These are phyloP conservation scores for Cercospora sojina DNA, from an alignment of 2,329 filamentous ascomycete genomes.

Conservation along the genomic window DNA sequence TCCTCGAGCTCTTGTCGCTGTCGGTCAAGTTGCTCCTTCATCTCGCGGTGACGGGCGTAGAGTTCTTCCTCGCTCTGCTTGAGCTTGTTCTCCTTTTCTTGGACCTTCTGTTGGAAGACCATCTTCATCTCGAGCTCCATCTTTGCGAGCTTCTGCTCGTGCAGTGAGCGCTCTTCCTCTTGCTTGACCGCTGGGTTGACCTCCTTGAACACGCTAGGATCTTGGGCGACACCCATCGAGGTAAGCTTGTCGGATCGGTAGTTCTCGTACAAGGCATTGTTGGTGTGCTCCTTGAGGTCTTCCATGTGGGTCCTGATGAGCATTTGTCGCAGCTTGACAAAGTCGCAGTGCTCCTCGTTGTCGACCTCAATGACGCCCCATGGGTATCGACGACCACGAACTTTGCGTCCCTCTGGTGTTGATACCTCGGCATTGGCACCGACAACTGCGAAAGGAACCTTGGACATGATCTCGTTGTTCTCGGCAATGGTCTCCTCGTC, in stretches of 20 bases:
- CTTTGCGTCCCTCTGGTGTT: conserved; percentile 87
- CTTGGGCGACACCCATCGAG: conserved; percentile 96
- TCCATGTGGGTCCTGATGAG: conserved; percentile 99
- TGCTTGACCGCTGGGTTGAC: conserved; percentile 99
- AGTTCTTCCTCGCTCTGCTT: conserved; percentile 99
- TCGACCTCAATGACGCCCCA: conserved; percentile 99
- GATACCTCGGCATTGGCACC: conserved; percentile 94
- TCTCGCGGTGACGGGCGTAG: conserved; percentile 96
- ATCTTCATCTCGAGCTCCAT: conserved; percentile 99
- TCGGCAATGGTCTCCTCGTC: conserved; percentile 99
- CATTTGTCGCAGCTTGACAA: conserved; percentile 99
- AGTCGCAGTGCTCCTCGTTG: conserved; percentile 99
- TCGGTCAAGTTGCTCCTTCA: conserved; percentile 98
- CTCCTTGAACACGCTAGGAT: conserved; percentile 99
- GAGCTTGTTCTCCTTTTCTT: conserved; percentile 98
- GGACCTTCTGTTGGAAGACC: conserved; percentile 99
- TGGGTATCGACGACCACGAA: conserved; percentile 92
- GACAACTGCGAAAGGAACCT: conserved; percentile 97
- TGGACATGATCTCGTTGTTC: conserved; percentile 99
- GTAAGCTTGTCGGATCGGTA: conserved; percentile 99
- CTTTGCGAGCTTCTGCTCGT: conserved; percentile 99
- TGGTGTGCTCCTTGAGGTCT: conserved; percentile 99
- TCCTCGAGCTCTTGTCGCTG: conserved; percentile 94
- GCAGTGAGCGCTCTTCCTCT: conserved; percentile 94
- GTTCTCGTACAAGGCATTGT: conserved; percentile 98